Percentiles rank a stretch among this genome's conserved stretches.
Conservation (phyloP, 208 protist genomes). For the Leishmania turanica region DNA sequence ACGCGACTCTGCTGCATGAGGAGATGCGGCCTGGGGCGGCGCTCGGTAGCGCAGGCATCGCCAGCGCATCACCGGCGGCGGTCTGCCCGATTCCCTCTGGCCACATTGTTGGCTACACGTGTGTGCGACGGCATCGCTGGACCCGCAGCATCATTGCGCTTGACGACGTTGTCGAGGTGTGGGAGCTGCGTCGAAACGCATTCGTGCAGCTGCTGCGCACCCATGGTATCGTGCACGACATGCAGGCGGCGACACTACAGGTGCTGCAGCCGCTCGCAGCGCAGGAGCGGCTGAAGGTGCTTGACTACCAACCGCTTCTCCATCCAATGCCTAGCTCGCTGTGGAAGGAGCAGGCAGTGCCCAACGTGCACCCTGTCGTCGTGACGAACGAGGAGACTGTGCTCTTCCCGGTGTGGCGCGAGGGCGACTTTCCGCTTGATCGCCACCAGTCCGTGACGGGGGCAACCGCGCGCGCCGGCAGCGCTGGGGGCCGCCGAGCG, state of each 20-base stretch:
- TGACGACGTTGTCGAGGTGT: slow-evolving; percentile 74
- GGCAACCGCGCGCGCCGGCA: slow-evolving; percentile 5
- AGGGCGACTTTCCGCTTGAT: slow-evolving; percentile 63
- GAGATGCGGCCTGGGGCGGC: slow-evolving; percentile 20
- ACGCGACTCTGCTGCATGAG: slow-evolving; percentile 33
- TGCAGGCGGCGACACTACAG: slow-evolving; percentile 65
- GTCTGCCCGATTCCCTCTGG: slow-evolving; percentile 45
- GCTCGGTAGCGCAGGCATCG: slow-evolving; percentile 21
- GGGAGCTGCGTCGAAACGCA: slow-evolving; percentile 58
- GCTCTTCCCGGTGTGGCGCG: slow-evolving; percentile 71
- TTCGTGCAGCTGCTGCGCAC: slow-evolving; percentile 68
- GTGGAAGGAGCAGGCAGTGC: slow-evolving; percentile 62
- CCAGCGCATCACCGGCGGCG: slow-evolving; percentile 7
- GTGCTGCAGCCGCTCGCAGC: slow-evolving; percentile 71
- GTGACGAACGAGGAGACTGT: slow-evolving; percentile 23
- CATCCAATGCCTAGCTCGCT: slow-evolving; percentile 71
- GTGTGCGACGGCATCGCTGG: slow-evolving; percentile 79
- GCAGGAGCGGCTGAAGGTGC: slow-evolving; percentile 31
- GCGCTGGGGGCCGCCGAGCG: slow-evolving; percentile 13
- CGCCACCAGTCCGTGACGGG: slow-evolving; percentile 18
- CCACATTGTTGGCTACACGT: slow-evolving; percentile 79
- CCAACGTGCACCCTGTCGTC: slow-evolving; percentile 70
- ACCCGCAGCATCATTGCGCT: slow-evolving; percentile 59
- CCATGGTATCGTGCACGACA: slow-evolving; percentile 48
- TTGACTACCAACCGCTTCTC: slow-evolving; percentile 80